These are phyloP conservation scores for Penicillium thymicola DNA, from an alignment of 2,329 filamentous ascomycete species.

Conservation along the genomic window DNA sequence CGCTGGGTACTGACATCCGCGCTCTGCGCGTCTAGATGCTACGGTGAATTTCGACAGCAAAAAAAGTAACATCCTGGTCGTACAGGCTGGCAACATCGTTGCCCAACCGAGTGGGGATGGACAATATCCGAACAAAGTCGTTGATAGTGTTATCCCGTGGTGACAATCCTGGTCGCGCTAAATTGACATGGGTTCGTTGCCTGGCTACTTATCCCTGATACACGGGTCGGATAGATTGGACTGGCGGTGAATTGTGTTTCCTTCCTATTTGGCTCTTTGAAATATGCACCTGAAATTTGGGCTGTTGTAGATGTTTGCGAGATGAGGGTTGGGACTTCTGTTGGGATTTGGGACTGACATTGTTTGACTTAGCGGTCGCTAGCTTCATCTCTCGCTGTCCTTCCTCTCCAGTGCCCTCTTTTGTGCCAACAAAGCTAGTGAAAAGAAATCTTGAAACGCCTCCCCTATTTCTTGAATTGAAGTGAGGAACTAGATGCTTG, in stretches of 20 bases:
- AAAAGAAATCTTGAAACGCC: no score
- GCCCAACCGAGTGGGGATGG: not conserved
- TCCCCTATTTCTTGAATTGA: no score
- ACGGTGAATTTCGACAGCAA: not conserved
- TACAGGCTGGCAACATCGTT: not conserved
- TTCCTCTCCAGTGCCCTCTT: no score
- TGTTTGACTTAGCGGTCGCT: not conserved
- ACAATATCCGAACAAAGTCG: conserved; percentile 5
- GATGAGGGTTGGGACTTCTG: not conserved
- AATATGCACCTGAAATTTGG: not conserved
- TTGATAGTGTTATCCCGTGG: not conserved
- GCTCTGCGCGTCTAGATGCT: conserved; percentile 2
- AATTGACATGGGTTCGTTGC: conserved; percentile 1
- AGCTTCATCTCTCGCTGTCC: not conserved
- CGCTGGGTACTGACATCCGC: conserved; percentile 6
- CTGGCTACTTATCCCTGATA: not conserved
- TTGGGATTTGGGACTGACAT: not conserved
- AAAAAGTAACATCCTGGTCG: conserved; percentile 1
- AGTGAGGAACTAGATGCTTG: no score
- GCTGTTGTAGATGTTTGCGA: not conserved
- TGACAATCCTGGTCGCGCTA: not conserved
- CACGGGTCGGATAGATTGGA: not conserved
- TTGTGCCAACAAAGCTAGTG: not conserved
- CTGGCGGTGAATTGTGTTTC: conserved; percentile 9
- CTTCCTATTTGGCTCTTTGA: conserved; percentile 1